Conservation (phyloP, 495 filamentous ascomycete species). For the Platismatia glauca region DNA sequence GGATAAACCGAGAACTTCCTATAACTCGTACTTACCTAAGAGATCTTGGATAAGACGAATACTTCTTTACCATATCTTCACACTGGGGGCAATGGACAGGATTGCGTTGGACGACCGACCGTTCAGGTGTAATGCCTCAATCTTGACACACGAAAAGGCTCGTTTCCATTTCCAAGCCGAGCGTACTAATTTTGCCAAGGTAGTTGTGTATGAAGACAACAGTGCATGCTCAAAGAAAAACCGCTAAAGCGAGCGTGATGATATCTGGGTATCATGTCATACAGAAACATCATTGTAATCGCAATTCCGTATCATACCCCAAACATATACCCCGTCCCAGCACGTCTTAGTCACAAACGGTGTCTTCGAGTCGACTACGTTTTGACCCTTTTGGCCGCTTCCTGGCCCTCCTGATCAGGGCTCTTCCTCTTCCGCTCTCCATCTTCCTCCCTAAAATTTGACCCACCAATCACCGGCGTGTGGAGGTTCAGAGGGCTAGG, state of each 20-base stretch:
- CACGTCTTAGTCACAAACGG: neutral
- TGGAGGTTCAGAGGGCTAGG: slow-evolving; percentile 87
- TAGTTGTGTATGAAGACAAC: neutral
- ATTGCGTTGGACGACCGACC: too few relatives aligned
- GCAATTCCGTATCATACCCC: slow-evolving; percentile 1
- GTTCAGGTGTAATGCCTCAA: neutral
- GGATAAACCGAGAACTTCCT: too few relatives aligned
- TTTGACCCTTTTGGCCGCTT: slow-evolving; percentile 44
- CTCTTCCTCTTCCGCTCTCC: slow-evolving; percentile 47
- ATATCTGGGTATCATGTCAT: slow-evolving; percentile 12
- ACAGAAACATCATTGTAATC: neutral
- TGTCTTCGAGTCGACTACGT: slow-evolving; percentile 26
- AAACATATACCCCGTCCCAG: neutral
- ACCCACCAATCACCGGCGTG: slow-evolving; percentile 70
- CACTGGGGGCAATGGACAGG: too few relatives aligned
- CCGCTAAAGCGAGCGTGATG: slow-evolving; percentile 16
- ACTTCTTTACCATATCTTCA: too few relatives aligned
- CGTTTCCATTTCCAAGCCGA: neutral
- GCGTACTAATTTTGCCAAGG: neutral
- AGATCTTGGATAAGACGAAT: too few relatives aligned
- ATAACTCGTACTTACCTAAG: too few relatives aligned
- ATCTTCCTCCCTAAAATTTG: slow-evolving; percentile 55
- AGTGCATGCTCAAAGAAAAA: neutral
- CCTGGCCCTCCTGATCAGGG: slow-evolving; percentile 38
- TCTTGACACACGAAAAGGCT: neutral